Evolutionary conservation across 1,139 yeast genomes (phyloP).

Genomic region (Candida labiduridarum): DNA sequence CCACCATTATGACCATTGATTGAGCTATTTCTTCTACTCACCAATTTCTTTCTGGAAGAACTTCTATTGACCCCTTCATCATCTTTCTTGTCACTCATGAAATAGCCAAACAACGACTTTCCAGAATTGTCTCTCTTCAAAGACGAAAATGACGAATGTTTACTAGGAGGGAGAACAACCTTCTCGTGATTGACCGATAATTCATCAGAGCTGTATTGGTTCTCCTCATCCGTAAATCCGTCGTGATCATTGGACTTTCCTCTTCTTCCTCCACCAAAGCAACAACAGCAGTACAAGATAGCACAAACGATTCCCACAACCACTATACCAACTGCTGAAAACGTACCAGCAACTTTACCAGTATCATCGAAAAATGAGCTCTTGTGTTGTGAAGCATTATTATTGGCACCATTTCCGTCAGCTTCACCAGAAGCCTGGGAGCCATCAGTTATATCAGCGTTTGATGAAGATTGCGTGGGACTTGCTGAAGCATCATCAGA

Average conservation of each 20-base stretch:
- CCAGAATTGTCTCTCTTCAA: slow-evolving; percentile 36
- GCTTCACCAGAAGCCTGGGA: slow-evolving; percentile 9
- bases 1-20: slow-evolving; percentile 4
- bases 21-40: slow-evolving; percentile 16
- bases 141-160: slow-evolving; percentile 18
- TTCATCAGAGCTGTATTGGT: slow-evolving; percentile 37
- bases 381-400: slow-evolving; percentile 5
- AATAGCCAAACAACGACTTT: slow-evolving; percentile 37
- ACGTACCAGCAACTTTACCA: slow-evolving; percentile 75
- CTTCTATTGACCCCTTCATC: slow-evolving; percentile 33
- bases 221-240: slow-evolving; percentile 43
- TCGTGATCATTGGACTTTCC: slow-evolving; percentile 23
- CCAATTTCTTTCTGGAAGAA: slow-evolving; percentile 35
- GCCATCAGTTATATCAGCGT: slow-evolving; percentile 9
- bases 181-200: slow-evolving; percentile 26
- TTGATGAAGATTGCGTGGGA: slow-evolving; percentile 8
- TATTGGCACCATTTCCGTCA: slow-evolving; percentile 2
- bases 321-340: slow-evolving; percentile 67
- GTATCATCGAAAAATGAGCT: slow-evolving; percentile 52
- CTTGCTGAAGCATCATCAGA: slow-evolving; percentile 1
- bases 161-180: slow-evolving; percentile 17
- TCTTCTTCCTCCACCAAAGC: slow-evolving; percentile 16
- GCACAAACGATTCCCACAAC: slow-evolving; percentile 42
- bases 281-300: slow-evolving; percentile 42
- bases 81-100: slow-evolving; percentile 24